Evolutionary conservation across 768 basidiomycete species (phyloP).

Genomic region (Thelephora ganbajun): DNA sequence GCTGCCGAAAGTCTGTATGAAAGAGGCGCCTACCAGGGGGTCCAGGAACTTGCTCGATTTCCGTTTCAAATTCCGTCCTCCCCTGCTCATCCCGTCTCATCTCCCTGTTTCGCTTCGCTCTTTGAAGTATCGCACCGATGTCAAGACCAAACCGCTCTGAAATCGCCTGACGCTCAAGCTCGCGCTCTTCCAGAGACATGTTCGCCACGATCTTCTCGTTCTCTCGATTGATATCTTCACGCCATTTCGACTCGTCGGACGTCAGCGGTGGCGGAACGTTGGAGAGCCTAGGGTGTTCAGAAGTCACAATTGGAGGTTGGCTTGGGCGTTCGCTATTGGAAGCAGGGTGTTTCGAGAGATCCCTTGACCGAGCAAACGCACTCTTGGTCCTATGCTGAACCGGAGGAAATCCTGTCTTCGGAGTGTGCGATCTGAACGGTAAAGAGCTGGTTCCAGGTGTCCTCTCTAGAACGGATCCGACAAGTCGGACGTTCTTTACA

Average conservation of each 20-base stretch:
- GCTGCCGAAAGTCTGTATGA: constrained; percentile 2
- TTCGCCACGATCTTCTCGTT: constrained; percentile 45
- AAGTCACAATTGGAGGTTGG: constrained; percentile 11
- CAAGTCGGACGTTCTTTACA: constrained; percentile 11
- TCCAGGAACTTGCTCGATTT: background rate
- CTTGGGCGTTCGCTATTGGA: constrained; percentile 2
- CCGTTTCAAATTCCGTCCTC: background rate
- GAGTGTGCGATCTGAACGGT: constrained; percentile 11
- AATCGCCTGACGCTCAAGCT: constrained; percentile 50
- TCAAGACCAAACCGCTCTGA: constrained; percentile 59
- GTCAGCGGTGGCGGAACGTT: background rate
- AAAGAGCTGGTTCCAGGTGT: constrained; percentile 11
- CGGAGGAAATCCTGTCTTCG: constrained; percentile 24
- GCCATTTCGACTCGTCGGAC: constrained; percentile 31
- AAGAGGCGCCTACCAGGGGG: background rate
- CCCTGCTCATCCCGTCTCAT: constrained; percentile 10
- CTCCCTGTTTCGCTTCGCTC: constrained; percentile 35
- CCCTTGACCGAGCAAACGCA: constrained; percentile 22
- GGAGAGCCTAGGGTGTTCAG: background rate
- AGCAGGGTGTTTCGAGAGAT: constrained; percentile 7
- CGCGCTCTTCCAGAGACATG: constrained; percentile 64
- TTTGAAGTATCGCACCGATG: constrained; percentile 46
- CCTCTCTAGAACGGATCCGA: constrained; percentile 37
- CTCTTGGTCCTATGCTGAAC: constrained; percentile 28
- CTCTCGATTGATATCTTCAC: constrained; percentile 38